Base-by-base conservation (phyloP, 192 early-diverging fungal species). In the Backusella tarrabulga region DNA sequence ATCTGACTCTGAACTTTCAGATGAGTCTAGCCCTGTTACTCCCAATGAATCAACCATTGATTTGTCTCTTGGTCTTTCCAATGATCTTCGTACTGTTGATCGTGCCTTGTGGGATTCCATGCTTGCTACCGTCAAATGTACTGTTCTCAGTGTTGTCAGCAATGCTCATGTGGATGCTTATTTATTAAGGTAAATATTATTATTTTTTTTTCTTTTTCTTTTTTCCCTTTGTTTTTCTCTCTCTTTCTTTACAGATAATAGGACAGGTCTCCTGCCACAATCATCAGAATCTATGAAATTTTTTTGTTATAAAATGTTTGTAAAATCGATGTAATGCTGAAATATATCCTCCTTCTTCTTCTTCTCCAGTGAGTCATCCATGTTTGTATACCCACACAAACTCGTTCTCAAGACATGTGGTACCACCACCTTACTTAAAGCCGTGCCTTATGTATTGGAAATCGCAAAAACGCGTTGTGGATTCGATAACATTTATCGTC, bases 361-460 rank as follows among this genome's bases (percentile, higher is more conserved):
- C 40, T 23, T 67, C 21, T 68, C n/a, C 60, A 88, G 95, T 83
- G 97, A 99, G 86, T 97, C 95, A 35, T 97, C 96, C 68, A 94
- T 99, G 91, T 99, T 99, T 85, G 95, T 99, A 23, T 97, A 96
- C 81, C 91, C 92, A 12, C 93, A 98, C 89, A 94, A 96, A 77
- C 75, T 98, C 42, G 95, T 99, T 70, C 87, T 99, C 77, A 99
- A 99, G 87, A 99, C 97, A 11, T 98, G 97, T 83, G 97, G 97
- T 21, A 97, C 97, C 3, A 98, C 97, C 23, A 98, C 95, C 8
- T 82, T 97, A 21, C 83, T 99, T 77, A 88, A 94, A 80, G 94
- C 97, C 46, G 80, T 99, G 67, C 93, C 95, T 40, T 87, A 91
- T 71, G 92, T 99, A 67, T 83, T 98, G 35, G 90, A 94, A 76